Conservation (phyloP, 176 grass and related monocot genomes). For the Aegilops tauschii region DNA sequence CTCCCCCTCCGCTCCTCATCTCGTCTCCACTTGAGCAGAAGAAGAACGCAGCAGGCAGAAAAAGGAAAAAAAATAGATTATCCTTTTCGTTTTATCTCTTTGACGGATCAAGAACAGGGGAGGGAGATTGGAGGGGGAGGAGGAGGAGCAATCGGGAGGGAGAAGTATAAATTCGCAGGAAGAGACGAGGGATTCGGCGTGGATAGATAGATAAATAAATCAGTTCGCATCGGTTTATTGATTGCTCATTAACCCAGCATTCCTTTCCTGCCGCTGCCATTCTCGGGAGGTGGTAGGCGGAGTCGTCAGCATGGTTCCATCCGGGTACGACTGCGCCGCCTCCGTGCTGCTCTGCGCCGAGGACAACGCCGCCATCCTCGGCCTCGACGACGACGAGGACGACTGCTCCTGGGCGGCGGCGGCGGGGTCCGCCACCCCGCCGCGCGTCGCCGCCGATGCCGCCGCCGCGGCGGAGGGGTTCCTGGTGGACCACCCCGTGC, state of each 20-base stretch:
- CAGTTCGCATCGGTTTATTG: conserved; percentile 3
- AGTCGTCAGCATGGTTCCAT: conserved; percentile 45
- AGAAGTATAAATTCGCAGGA: background rate
- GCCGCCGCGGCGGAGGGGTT: conserved; percentile 20
- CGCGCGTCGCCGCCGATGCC: background rate
- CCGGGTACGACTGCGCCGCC: conserved; percentile 66
- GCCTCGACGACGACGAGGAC: conserved; percentile 65
- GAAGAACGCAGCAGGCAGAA: conserved; percentile 33
- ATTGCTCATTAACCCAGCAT: conserved; percentile 28
- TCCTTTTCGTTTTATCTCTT: conserved; percentile 32
- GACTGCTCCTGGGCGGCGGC: conserved; percentile 37
- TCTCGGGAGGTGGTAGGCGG: conserved; percentile 16
- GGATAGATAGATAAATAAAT: background rate
- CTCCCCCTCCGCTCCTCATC: background rate
- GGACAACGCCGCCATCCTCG: conserved; percentile 73
- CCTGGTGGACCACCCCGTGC: conserved; percentile 52
- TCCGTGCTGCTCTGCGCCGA: conserved; percentile 86
- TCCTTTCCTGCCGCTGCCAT: background rate
- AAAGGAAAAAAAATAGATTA: conserved; percentile 6
- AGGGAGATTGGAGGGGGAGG: conserved; percentile 33
- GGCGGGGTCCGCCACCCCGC: conserved; percentile 3
- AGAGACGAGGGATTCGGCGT: background rate
- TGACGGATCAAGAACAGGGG: conserved; percentile 49
- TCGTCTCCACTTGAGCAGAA: conserved; percentile 34
- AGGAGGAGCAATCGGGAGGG: conserved; percentile 38